phyloP scores from a whole-genome alignment of 768 basidiomycete genomes.

The Mycena olivaceomarginata region DNA sequence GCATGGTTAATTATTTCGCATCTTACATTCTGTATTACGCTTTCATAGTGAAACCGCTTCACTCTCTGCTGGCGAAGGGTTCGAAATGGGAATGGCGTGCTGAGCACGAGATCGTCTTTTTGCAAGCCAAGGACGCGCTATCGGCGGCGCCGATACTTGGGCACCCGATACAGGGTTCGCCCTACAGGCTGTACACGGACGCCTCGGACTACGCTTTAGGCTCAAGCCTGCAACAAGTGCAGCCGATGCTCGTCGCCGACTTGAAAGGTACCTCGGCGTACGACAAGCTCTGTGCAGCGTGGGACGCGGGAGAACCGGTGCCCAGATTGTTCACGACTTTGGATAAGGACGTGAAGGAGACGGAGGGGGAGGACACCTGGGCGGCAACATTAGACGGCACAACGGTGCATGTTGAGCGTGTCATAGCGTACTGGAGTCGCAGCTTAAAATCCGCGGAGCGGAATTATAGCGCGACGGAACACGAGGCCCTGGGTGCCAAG shows the following conservation, averaged over 20 bases:
- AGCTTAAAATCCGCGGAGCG: slow-evolving; percentile 19
- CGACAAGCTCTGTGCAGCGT: slow-evolving; percentile 1
- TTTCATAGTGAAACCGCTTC: slow-evolving; percentile 48
- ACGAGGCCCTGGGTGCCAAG: no score
- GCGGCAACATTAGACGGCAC: background rate
- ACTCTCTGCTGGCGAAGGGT: slow-evolving; percentile 47
- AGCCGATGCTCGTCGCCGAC: no score
- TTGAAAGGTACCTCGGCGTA: slow-evolving; percentile 18
- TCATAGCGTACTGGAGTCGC: slow-evolving; percentile 4
- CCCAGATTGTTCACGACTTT: background rate
- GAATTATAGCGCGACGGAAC: no score
- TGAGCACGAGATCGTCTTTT: slow-evolving; percentile 44
- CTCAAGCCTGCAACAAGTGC: no score
- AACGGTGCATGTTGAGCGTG: background rate
- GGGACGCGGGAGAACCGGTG: background rate
- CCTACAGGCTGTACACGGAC: no score
- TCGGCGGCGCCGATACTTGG: no score
- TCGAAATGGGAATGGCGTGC: slow-evolving; percentile 48
- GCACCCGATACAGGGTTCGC: no score
- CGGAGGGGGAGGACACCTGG: background rate
- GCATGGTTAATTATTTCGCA: slow-evolving; percentile 6
- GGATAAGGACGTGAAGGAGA: background rate
- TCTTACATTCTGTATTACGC: slow-evolving; percentile 12
- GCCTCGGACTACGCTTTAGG: no score
- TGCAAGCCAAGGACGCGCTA: no score